Conservation (phyloP, 306 rosid species). For the Hippophae rhamnoides region DNA sequence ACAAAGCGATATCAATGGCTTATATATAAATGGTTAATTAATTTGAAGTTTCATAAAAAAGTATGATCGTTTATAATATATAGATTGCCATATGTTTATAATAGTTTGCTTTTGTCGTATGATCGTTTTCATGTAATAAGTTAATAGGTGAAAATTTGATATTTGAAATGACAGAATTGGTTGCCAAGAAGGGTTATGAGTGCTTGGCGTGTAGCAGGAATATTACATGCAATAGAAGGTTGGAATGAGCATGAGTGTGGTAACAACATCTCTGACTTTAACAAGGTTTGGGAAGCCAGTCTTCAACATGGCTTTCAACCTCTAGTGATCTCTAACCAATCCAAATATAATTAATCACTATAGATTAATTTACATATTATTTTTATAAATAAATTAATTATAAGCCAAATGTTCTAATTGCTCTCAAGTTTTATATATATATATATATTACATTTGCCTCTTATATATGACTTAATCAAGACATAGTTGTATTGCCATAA, state of each 20-base stretch:
- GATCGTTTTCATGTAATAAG: background rate
- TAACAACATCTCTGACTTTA: conserved; percentile 27
- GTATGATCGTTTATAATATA: background rate
- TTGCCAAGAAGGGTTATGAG: conserved; percentile 76
- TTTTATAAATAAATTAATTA: too few relatives aligned
- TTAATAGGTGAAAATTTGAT: background rate
- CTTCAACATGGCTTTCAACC: conserved; percentile 70
- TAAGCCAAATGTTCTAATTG: too few relatives aligned
- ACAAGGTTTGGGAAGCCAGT: conserved; percentile 54
- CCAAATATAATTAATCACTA: background rate
- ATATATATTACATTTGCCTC: too few relatives aligned
- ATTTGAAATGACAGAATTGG: conserved; percentile 33
- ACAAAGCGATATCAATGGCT: too few relatives aligned
- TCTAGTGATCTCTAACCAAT: conserved; percentile 4
- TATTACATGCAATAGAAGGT: conserved; percentile 59
- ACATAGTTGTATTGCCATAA: too few relatives aligned
- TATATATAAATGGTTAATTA: too few relatives aligned
- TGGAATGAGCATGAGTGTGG: conserved; percentile 71
- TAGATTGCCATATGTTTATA: background rate
- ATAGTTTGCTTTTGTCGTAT: background rate
- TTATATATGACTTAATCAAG: too few relatives aligned
- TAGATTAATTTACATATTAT: background rate
- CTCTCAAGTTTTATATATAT: too few relatives aligned
- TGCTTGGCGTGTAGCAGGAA: conserved; percentile 65
- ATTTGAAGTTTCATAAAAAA: too few relatives aligned